Conservation (phyloP, 352 stramenopile genomes). For the Globisporangium lucens region DNA sequence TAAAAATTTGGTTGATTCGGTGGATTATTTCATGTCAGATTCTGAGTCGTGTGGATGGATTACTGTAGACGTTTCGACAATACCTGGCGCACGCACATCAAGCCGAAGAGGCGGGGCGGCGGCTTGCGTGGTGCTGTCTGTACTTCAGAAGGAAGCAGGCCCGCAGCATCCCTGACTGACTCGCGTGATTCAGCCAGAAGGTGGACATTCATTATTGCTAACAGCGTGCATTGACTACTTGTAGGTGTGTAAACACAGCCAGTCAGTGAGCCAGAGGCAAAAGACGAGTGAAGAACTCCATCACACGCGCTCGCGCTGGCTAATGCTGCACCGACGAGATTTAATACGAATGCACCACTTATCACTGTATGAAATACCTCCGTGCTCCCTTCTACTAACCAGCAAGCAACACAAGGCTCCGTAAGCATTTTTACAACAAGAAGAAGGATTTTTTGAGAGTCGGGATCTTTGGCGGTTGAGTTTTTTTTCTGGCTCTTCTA, state of each 20-base stretch:
- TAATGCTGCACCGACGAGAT: background rate
- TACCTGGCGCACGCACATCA: background rate
- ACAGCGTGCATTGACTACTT: background rate
- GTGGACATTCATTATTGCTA: background rate
- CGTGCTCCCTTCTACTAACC: background rate
- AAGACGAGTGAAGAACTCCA: background rate
- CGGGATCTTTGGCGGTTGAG: background rate
- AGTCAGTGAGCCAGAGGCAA: background rate
- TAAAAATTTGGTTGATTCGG: background rate
- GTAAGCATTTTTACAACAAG: background rate
- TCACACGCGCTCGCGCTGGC: background rate
- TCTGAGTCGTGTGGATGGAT: background rate
- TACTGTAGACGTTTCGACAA: background rate
- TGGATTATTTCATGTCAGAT: background rate
- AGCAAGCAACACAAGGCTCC: background rate
- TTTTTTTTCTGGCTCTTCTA: background rate
- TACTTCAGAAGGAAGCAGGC: background rate
- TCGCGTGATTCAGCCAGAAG: background rate
- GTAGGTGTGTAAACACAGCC: background rate
- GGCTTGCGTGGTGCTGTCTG: background rate
- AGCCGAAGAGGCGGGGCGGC: background rate
- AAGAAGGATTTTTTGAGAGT: conserved; percentile 1
- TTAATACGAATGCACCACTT: background rate
- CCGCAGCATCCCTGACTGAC: background rate
- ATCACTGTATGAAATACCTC: background rate